phyloP scores from a whole-genome alignment of 305 asterid genomes.

The Rubia balearica region DNA sequence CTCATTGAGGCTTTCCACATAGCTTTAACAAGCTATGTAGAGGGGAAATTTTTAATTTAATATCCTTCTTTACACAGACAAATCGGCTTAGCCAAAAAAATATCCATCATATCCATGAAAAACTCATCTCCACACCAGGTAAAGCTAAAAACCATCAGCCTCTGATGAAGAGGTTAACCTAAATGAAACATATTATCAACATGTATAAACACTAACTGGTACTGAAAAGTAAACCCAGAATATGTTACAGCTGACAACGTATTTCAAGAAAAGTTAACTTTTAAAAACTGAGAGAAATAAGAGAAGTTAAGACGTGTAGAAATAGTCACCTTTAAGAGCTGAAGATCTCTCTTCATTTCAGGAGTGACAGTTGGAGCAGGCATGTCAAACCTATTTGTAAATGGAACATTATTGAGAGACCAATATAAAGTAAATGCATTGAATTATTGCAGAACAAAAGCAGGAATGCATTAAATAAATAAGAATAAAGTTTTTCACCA shows the following conservation, averaged over 20 bases:
- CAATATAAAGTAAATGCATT: not conserved
- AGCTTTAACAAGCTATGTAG: not conserved
- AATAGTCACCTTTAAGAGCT: constrained; percentile 54
- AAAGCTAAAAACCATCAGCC: not conserved
- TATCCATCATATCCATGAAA: not conserved
- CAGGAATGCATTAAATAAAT: not conserved
- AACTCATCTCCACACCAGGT: not conserved
- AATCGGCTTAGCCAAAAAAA: not conserved
- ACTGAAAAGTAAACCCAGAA: not conserved
- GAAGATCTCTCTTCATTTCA: constrained; percentile 73
- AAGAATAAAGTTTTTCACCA: not conserved
- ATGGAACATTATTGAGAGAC: not conserved
- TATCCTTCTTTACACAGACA: not conserved
- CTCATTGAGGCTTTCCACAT: not conserved
- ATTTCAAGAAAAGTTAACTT: not conserved
- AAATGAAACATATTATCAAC: not conserved
- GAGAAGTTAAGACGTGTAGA: not conserved
- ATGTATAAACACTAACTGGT: not conserved
- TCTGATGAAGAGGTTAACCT: not conserved
- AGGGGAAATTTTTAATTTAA: not conserved
- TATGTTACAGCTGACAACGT: not conserved
- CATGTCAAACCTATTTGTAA: constrained; percentile 65
- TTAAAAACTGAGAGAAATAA: not conserved
- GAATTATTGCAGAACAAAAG: not conserved
- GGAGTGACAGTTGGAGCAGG: constrained; percentile 83